Evolutionary conservation across 2,329 filamentous ascomycete species (phyloP).

Genomic region (Beauveria caledonica): DNA sequence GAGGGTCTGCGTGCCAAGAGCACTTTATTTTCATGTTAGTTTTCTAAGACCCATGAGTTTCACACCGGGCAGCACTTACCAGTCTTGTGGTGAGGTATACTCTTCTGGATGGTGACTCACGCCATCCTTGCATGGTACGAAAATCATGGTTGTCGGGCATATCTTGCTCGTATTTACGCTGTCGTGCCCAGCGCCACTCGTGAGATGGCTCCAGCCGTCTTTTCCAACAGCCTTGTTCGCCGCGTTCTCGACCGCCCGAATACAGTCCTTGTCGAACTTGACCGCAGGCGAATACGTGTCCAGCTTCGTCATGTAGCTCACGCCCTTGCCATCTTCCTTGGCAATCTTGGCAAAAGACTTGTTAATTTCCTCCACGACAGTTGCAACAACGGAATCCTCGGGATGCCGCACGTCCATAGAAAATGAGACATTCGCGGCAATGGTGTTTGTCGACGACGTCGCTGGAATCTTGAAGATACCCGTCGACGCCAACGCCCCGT

Average conservation of each 20-base stretch:
- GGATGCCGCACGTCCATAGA: conserved; percentile 57
- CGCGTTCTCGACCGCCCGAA: conserved; percentile 52
- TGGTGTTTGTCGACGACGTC: conserved; percentile 62
- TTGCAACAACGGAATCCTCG: conserved; percentile 43
- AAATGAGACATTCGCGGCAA: conserved; percentile 58
- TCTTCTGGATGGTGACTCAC: conserved; percentile 30
- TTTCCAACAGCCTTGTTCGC: conserved; percentile 45
- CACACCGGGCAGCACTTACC: conserved; percentile 7
- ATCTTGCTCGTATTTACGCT: conserved; percentile 26
- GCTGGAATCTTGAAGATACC: conserved; percentile 33
- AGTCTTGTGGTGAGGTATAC: conserved; percentile 29
- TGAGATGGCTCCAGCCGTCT: conserved; percentile 26
- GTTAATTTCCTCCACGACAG: conserved; percentile 26
- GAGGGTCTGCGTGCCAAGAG: conserved; percentile 16
- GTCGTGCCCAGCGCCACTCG: conserved; percentile 32
- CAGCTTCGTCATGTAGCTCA: conserved; percentile 47
- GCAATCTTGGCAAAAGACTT: conserved; percentile 19
- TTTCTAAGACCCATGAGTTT: background rate
- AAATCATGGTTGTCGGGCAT: conserved; percentile 31
- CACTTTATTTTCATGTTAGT: conserved; percentile 10
- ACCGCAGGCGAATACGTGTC: conserved; percentile 54
- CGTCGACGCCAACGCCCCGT: conserved; percentile 22
- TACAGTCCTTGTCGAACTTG: conserved; percentile 58
- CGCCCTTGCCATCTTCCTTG: conserved; percentile 21
- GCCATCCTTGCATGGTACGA: conserved; percentile 28